Percentiles rank a stretch among this genome's conserved stretches.
Conservation (phyloP, 1,139 yeast genomes). For the Trichomonascaceae sp. region DNA sequence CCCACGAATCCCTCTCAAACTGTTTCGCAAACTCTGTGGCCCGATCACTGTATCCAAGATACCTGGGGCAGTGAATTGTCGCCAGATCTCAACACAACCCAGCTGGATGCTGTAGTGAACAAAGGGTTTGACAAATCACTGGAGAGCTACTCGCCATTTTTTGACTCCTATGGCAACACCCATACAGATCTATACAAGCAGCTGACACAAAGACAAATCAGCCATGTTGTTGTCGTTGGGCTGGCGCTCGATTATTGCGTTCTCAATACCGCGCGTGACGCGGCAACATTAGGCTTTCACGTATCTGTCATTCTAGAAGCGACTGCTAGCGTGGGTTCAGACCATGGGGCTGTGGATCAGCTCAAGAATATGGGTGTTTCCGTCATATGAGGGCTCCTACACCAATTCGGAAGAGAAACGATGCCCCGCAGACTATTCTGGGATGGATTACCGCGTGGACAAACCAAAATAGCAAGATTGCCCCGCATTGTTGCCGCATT, state of each 20-base stretch:
- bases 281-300: conserved; percentile 45
- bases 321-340: conserved; percentile 33
- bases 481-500: too few relatives aligned
- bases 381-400: too few relatives aligned
- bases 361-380: too few relatives aligned
- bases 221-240: conserved; percentile 63
- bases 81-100: conserved; percentile 26
- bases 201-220: conserved; percentile 34
- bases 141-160: conserved; percentile 84
- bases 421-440: too few relatives aligned
- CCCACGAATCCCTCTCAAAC: too few relatives aligned
- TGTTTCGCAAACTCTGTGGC: conserved; percentile 46
- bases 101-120: conserved; percentile 31
- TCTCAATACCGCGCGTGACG: conserved; percentile 56
- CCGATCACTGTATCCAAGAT: conserved; percentile 75
- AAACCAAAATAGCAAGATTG: too few relatives aligned
- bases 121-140: conserved; percentile 64
- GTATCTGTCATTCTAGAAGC: conserved; percentile 49
- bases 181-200: conserved; percentile 48
- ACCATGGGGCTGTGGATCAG: too few relatives aligned
- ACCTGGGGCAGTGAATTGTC: conserved; percentile 58
- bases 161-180: conserved; percentile 63
- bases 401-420: too few relatives aligned
- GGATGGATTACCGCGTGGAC: too few relatives aligned
- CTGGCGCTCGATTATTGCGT: conserved; percentile 84